Base-by-base conservation (phyloP, 1,284 basidiomycete species). In the Puccinia hordei region DNA sequence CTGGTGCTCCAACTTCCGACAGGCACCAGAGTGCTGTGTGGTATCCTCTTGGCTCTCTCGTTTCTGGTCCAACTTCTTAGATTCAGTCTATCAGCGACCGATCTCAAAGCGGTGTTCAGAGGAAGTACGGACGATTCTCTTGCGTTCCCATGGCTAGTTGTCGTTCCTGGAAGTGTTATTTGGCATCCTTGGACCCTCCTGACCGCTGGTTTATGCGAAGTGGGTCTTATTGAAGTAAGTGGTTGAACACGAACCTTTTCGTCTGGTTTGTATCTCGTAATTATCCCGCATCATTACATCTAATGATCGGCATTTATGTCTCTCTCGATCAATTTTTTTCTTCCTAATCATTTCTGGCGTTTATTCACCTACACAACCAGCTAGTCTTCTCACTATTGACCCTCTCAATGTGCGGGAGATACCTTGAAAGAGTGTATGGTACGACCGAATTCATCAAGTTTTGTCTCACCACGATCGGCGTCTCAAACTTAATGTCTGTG, bases 381-480 rank as follows among this genome's bases (percentile, higher is more conserved):
- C 89, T 98, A 81, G 83, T 92, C 80, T 87, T 92, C 80, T 91
- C 94, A 2, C 87, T 94, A 76, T 85, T 95, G 73, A 89, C 92
- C 59, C 89, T 98, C 15, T 92, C 93, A 49, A 89, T 94, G 12
- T 92, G 92, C 33, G 88, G 94, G 68, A 90, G 92, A 82, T 98
- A 98, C 85, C 88, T 99, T 79, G 96, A 99, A 86, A 89, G 94
- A 66, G 88, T 98, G 81, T 99, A 95, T 95, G 95, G 96, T 49
- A 89, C 91, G 30, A 84, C 91, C 30, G 96, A 98, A 86, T 91
- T 92, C 4, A 84, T 93, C 83, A 93, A 94, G 85, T 98, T 99
- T 86, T 91, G 93, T 74, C 88, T 89, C 13, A 90, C 93, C 59
- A 91, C 91, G 63, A 89, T 94, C 81, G 90, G 90, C n/a, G 89